Percentiles rank a stretch among this genome's conserved stretches.
These are phyloP conservation scores for Malus hybrid DNA, from an alignment of 331 rosid genomes.

Conservation along the genomic window DNA sequence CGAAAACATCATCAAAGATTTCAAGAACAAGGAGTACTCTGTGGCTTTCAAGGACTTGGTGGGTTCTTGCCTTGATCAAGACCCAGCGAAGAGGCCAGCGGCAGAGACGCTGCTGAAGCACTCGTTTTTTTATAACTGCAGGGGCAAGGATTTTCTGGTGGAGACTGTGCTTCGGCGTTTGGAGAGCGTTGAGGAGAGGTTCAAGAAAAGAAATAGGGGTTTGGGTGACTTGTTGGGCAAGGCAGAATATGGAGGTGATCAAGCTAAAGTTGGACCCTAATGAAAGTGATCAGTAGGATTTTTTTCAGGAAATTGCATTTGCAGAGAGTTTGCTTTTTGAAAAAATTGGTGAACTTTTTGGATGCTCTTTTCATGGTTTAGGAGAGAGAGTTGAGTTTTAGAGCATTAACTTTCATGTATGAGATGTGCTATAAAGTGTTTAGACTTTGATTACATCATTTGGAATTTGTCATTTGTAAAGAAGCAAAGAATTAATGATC, in stretches of 20 bases:
- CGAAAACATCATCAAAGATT: slow-evolving; percentile 12
- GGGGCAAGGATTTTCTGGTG: slow-evolving; percentile 32
- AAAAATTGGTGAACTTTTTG: background rate
- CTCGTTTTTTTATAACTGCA: slow-evolving; percentile 40
- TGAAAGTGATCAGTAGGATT: background rate
- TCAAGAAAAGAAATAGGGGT: slow-evolving; percentile 20
- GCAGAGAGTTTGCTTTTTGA: background rate
- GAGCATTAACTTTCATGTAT: background rate
- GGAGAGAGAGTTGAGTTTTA: background rate
- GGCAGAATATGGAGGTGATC: too few species aligned
- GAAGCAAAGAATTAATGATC: background rate
- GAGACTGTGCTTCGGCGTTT: slow-evolving; percentile 37
- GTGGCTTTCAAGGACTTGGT: background rate
- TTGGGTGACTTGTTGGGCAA: background rate
- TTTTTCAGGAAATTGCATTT: background rate
- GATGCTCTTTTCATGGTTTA: background rate
- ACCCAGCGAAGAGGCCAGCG: background rate
- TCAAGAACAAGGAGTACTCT: slow-evolving; percentile 15
- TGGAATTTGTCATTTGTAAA: background rate
- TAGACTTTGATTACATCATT: background rate
- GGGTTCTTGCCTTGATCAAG: background rate
- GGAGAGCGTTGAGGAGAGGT: slow-evolving; percentile 47
- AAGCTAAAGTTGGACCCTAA: too few species aligned
- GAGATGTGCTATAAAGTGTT: background rate
- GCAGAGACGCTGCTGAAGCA: slow-evolving; percentile 19